Evolutionary conservation across 192 early-diverging fungal species (phyloP).

Genomic region (Entomortierella parvispora): DNA sequence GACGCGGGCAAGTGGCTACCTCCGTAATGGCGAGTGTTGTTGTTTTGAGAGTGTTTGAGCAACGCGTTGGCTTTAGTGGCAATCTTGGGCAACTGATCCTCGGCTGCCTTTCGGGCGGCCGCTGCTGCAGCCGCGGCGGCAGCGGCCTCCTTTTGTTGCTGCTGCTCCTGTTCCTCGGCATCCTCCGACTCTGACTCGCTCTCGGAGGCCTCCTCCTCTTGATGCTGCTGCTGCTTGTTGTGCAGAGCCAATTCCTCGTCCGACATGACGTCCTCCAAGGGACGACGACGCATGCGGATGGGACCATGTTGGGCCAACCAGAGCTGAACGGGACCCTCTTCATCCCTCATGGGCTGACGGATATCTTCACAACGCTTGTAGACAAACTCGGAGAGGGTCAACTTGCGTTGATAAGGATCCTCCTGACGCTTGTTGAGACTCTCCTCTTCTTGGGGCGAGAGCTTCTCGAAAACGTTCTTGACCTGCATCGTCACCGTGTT

Average conservation of each 20-base stretch:
- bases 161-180: background rate
- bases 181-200: background rate
- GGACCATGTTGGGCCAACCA: constrained; percentile 53
- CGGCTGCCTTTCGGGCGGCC: constrained; percentile 10
- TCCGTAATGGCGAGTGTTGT: constrained; percentile 30
- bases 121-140: too few relatives aligned
- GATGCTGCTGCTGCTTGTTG: background rate
- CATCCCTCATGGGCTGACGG: constrained; percentile 49
- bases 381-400: constrained; percentile 43
- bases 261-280: constrained; percentile 13
- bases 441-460: constrained; percentile 23
- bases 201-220: constrained; percentile 7
- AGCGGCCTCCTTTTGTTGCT: background rate
- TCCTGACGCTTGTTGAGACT: constrained; percentile 31
- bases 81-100: constrained; percentile 47
- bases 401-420: constrained; percentile 38
- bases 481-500: constrained; percentile 52
- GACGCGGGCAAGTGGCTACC: constrained; percentile 45
- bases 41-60: background rate
- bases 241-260: background rate
- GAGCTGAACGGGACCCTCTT: constrained; percentile 45
- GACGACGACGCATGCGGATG: constrained; percentile 41
- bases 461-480: constrained; percentile 53
- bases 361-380: constrained; percentile 50
- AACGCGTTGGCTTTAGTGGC: constrained; percentile 23